Evolutionary conservation across 1,284 basidiomycete genomes (phyloP).

Genomic region (Ganoderma leucocontextum): DNA sequence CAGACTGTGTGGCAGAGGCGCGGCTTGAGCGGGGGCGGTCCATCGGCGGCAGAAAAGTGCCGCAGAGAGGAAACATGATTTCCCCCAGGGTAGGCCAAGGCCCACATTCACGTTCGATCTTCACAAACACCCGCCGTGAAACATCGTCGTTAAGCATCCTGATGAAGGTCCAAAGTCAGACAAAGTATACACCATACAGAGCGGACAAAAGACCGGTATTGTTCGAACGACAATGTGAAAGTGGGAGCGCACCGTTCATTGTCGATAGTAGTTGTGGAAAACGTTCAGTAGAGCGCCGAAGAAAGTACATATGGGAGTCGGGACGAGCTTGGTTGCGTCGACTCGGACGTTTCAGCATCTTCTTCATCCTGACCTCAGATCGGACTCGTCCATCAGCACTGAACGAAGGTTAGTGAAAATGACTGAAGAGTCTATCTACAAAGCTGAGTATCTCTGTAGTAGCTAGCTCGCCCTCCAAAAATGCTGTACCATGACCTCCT

Average conservation of each 20-base stretch:
- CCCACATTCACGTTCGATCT: no score
- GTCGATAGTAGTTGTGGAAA: not conserved
- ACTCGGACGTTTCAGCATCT: not conserved
- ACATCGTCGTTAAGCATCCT: not conserved
- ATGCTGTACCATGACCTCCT: slow-evolving; percentile 2
- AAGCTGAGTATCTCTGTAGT: not conserved
- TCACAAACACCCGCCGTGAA: not conserved
- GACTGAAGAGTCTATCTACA: not conserved
- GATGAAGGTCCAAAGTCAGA: not conserved
- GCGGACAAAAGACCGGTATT: not conserved
- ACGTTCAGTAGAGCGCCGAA: not conserved
- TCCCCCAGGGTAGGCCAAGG: no score
- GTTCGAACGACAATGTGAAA: not conserved
- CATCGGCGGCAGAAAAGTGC: no score
- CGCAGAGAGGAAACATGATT: no score
- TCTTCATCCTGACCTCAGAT: not conserved
- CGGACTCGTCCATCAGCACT: not conserved
- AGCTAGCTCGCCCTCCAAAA: not conserved
- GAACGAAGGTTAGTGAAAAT: not conserved
- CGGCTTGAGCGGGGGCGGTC: no score
- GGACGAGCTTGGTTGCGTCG: not conserved
- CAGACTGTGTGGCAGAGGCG: no score
- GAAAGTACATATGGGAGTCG: not conserved
- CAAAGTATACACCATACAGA: not conserved
- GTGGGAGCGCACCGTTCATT: not conserved